Conservation (phyloP, 495 filamentous ascomycete species). For the Tuber umbilicatum region DNA sequence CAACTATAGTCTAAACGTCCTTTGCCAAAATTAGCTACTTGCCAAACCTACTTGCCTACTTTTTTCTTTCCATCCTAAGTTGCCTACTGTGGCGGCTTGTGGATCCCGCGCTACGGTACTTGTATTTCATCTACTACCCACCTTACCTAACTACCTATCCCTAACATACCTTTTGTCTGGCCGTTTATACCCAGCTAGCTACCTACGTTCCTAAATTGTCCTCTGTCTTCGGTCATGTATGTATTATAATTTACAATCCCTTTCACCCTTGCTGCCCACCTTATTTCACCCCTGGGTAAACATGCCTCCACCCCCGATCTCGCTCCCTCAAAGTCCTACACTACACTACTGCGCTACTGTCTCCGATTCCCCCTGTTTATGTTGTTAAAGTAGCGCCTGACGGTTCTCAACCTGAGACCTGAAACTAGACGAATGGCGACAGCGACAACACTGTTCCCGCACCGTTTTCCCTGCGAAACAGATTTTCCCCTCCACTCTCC, state of each 20-base stretch:
- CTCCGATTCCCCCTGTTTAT: neutral
- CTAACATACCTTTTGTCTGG: neutral
- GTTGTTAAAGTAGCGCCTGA: neutral
- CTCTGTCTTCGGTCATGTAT: neutral
- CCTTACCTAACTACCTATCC: neutral
- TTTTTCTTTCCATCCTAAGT: neutral
- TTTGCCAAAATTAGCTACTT: neutral
- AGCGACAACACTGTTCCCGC: neutral
- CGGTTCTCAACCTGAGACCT: neutral
- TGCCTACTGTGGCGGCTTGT: neutral
- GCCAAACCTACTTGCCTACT: neutral
- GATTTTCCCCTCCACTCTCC: neutral
- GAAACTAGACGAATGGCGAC: neutral
- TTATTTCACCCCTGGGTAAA: neutral
- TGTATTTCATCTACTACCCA: neutral
- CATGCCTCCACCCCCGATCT: neutral
- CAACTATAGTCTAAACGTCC: conserved; percentile 21
- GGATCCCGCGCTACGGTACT: neutral
- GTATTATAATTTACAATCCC: neutral
- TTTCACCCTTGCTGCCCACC: neutral
- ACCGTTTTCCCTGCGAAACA: neutral
- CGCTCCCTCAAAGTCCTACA: neutral
- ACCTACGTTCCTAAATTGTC: neutral
- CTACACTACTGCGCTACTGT: neutral
- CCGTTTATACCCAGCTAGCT: neutral